Evolutionary conservation across 208 protist genomes (phyloP).

Genomic region (Trypanosoma vivax): DNA sequence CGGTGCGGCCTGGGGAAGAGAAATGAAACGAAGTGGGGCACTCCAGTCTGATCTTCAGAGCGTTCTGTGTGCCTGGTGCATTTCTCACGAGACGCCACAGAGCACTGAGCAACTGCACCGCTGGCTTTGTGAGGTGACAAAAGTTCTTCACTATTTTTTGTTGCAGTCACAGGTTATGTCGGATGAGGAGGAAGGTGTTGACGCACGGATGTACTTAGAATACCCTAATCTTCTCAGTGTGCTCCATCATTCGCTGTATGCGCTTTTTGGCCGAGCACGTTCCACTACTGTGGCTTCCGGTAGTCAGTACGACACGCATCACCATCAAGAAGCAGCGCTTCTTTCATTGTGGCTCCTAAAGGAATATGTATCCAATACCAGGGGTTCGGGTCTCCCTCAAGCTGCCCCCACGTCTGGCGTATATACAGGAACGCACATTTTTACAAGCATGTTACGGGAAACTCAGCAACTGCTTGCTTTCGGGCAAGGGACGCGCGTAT

Average conservation of each 20-base stretch:
- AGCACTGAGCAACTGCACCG: neutral
- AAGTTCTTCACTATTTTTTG: constrained; percentile 10
- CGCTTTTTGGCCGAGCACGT: neutral
- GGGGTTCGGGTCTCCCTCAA: neutral
- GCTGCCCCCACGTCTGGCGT: neutral
- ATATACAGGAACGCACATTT: too few species aligned
- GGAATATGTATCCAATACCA: neutral
- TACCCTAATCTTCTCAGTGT: constrained; percentile 3
- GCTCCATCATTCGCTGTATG: constrained; percentile 7
- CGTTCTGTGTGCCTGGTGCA: constrained; percentile 5
- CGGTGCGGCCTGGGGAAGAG: neutral
- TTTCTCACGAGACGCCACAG: constrained; percentile 5
- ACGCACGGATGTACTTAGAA: neutral
- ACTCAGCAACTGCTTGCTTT: constrained; percentile 14
- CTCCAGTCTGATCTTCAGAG: constrained; percentile 1
- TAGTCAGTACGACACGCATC: neutral
- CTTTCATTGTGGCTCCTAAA: constrained; percentile 14
- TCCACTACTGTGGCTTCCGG: neutral
- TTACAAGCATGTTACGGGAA: neutral
- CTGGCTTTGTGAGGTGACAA: constrained; percentile 7
- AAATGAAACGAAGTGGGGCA: neutral
- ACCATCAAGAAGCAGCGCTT: constrained; percentile 7
- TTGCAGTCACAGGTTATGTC: neutral
- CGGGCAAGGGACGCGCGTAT: constrained; percentile 1
- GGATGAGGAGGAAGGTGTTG: neutral